These are phyloP conservation scores for Myotisia sp. DNA, from an alignment of 2,329 filamentous ascomycete genomes.

Conservation along the genomic window DNA sequence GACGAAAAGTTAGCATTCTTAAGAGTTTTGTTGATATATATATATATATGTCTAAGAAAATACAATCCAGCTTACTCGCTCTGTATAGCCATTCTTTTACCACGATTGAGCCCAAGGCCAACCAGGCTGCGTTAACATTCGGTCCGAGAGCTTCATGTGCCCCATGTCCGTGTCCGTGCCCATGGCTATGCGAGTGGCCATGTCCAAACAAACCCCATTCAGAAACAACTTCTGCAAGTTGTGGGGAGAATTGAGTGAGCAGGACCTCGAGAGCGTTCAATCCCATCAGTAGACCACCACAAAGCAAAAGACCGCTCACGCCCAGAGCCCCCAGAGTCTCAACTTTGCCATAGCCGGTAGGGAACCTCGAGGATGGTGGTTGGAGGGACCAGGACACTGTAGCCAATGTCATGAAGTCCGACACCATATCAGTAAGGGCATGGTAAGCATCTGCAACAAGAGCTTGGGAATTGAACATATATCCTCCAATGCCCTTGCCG, in stretches of 20 bases:
- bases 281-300: constrained; percentile 85
- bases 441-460: constrained; percentile 92
- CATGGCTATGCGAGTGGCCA: constrained; percentile 45
- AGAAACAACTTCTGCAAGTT: constrained; percentile 40
- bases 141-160: constrained; percentile 45
- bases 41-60: constrained; percentile 7
- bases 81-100: constrained; percentile 96
- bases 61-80: constrained; percentile 56
- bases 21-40: too few species aligned
- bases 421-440: constrained; percentile 86
- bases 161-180: constrained; percentile 42
- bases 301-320: constrained; percentile 78
- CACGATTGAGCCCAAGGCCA: constrained; percentile 75
- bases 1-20: constrained; percentile 3
- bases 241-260: constrained; percentile 58
- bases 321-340: constrained; percentile 88
- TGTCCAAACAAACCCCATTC: constrained; percentile 35
- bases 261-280: constrained; percentile 57
- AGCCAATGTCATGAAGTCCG: constrained; percentile 81
- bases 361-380: constrained; percentile 69
- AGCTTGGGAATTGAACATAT: constrained; percentile 85
- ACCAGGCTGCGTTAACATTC: constrained; percentile 86
- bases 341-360: constrained; percentile 90
- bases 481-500: constrained; percentile 82
- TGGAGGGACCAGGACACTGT: constrained; percentile 90